Evolutionary conservation across 108 stramenopile genomes (phyloP).

Genomic region (Epipyxis sp.): DNA sequence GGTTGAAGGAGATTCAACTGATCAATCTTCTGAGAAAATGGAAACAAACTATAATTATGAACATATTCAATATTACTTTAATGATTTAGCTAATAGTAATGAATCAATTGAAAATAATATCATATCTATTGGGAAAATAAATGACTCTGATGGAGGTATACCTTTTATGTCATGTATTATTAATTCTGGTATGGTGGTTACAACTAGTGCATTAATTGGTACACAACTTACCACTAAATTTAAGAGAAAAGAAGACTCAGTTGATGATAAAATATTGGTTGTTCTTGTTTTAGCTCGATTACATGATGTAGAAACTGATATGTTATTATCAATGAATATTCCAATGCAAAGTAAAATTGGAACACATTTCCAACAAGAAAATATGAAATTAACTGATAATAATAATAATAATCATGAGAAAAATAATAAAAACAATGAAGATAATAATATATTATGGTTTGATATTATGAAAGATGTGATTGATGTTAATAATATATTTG

Average conservation of each 20-base stretch:
- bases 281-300: background rate
- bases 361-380: too few relatives aligned
- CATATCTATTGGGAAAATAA: background rate
- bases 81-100: background rate
- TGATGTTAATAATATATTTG: too few relatives aligned
- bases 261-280: background rate
- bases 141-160: background rate
- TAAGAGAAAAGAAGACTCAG: background rate
- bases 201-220: background rate
- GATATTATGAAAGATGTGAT: too few relatives aligned
- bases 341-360: too few relatives aligned
- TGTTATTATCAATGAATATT: background rate
- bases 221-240: background rate
- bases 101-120: background rate
- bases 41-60: too few relatives aligned
- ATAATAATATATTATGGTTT: too few relatives aligned
- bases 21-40: too few relatives aligned
- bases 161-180: background rate
- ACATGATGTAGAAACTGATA: background rate
- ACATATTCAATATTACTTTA: background rate
- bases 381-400: too few relatives aligned
- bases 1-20: background rate
- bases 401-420: too few relatives aligned
- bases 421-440: too few relatives aligned
- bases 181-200: background rate